Base-by-base conservation (phyloP, 1,284 basidiomycete genomes). In the Anthracocystis panici-leucophaei region DNA sequence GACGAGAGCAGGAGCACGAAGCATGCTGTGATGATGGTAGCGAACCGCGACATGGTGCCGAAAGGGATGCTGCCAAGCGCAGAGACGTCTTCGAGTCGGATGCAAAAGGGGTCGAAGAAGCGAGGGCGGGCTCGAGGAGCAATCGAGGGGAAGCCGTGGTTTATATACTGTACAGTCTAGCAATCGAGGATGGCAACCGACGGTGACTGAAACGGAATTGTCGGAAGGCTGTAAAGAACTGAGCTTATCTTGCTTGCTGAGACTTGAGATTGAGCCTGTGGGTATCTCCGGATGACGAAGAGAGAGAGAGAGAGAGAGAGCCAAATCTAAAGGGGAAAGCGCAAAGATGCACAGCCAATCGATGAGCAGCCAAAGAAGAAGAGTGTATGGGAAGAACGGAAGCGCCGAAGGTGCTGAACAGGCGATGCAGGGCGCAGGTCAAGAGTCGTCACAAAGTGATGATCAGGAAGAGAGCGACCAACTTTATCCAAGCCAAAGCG, bases 21-120 rank as follows among this genome's bases (percentile, higher is more conserved):
- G 57, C 49, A 65, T 46, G 58, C 51, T 18, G 55, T 20, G 50
- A 71, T 14, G 54, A 71, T 27, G 23, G 45, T 21, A 16, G 40
- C 21, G 35, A 65, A 54, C 50, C 46, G 49, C 33, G 40, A 55
- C 68, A 71, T 71, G 50, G 4, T 58, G 67, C 20, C 10, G 11
- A 21, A n/a, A 33, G n/a, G 20, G 40, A 8, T 55, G 45, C 46
- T 52, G 31, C 29, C 20, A 7, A 10, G 33, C 31, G 51, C 31
- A 33, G 35, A 33, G 44, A 40, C 23, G 57, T 18, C 31, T 18
- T 42, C 33, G 53, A 44, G 10, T 11, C 31, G 33, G 20, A 38
- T 27, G 11, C 33, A 7, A 49, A 18, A n/a, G 16, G n/a, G 33
- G 23, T 51, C 23, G 44, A 33, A 33, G 14, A 38, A 27, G 50